phyloP scores from a whole-genome alignment of 2,329 filamentous ascomycete species.

The Aschersonia sp. region DNA sequence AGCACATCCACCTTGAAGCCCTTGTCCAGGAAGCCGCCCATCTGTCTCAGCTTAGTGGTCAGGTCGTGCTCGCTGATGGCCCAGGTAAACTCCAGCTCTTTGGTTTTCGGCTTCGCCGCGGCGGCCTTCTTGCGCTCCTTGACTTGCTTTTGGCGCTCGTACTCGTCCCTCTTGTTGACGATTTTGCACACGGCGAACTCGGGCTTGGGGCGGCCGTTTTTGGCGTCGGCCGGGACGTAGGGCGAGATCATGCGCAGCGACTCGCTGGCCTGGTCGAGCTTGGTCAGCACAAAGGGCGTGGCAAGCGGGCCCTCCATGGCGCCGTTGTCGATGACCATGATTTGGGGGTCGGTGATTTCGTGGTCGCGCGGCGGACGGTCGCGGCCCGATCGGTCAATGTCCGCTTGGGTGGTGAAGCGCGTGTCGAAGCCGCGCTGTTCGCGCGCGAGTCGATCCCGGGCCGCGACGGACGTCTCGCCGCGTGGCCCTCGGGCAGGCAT shows the following conservation, averaged over 20 bases:
- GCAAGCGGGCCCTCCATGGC: conserved; percentile 22
- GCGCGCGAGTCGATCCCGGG: conserved; percentile 3
- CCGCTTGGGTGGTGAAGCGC: conserved; percentile 20
- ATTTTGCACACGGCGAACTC: conserved; percentile 55
- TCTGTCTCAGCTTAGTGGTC: conserved; percentile 50
- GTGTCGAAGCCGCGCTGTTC: conserved; percentile 10
- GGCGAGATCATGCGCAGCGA: conserved; percentile 27
- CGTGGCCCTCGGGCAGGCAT: background rate
- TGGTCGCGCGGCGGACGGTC: conserved; percentile 26
- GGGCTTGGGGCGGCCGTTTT: conserved; percentile 7
- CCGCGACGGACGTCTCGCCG: conserved; percentile 1
- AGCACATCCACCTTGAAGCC: conserved; percentile 63
- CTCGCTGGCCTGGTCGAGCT: conserved; percentile 15
- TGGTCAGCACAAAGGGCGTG: conserved; percentile 25
- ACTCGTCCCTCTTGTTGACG: conserved; percentile 40
- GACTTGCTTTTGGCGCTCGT: conserved; percentile 23
- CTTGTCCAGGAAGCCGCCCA: conserved; percentile 56
- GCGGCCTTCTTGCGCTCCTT: conserved; percentile 30
- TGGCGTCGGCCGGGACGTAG: conserved; percentile 17
- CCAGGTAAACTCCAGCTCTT: conserved; percentile 87
- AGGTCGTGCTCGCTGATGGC: conserved; percentile 66
- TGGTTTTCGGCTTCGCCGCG: conserved; percentile 31
- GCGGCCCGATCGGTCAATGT: conserved; percentile 18
- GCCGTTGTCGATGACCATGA: conserved; percentile 26
- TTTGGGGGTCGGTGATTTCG: conserved; percentile 26